Evolutionary conservation across 2,329 filamentous ascomycete species (phyloP), one percentile per base, ranked within the genome.

Genomic region (Colletotrichum paranaense): DNA sequence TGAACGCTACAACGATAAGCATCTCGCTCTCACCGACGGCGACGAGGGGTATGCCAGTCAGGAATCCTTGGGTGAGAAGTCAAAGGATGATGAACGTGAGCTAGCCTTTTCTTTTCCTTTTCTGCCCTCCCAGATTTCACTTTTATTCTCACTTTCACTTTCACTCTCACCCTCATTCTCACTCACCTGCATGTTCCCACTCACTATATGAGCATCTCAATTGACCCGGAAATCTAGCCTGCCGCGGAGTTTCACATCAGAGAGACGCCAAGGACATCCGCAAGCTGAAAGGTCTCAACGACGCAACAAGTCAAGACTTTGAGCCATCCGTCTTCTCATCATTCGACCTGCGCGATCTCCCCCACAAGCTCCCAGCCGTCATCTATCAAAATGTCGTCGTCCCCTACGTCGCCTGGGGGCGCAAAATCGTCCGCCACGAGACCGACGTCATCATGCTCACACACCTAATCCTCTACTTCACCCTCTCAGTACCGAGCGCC

Each of bases 401-500:
- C 58, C 89, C 91, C 0, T 94, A 94, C 79, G 83, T 91, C 60
- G 80, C 82, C 16, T 82, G 87, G 78, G 92, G 89, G 1, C 85
- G 85, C 55, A 81, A 79, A 2, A 81, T 92, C 26, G 91, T 93
- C 11, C 91, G 93, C 16, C 84, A 89, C 71, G 87, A 90, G 68
- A 93, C 92, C 1, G 94, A 96, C 79, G 92, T 95, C 22, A 89
- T 95, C 59, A 94, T 96, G 87, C 81, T 95, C 68, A 94, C 92
- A 0, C 93, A 96, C 80, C 86, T 96, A 26, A 80, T 95, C 46
- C 83, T 95, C 30, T 95, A 95, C 84, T 87, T 92, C 72, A 85
- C 84, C 67, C 94, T 93, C 1, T 91, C 91, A 1, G 81, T 95
- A 0, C 92, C 93, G 1, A 94, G 92, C 75, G 93, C 92, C 0